Conservation (phyloP, 768 basidiomycete species). For the Mycena pura region DNA sequence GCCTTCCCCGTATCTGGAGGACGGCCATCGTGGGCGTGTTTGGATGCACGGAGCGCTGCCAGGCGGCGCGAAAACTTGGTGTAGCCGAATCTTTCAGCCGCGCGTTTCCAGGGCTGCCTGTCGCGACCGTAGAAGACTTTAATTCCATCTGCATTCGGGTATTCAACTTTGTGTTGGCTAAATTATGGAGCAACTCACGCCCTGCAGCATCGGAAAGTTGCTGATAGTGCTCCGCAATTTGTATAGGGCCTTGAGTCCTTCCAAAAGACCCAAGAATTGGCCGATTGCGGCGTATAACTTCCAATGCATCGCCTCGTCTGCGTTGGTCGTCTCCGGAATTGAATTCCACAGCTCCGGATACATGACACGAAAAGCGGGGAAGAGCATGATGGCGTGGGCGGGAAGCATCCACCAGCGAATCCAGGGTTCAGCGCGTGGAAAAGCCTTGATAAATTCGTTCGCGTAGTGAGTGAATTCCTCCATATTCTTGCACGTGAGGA, state of each 20-base stretch:
- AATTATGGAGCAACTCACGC: too few species aligned
- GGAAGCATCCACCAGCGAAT: background rate
- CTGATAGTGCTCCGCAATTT: background rate
- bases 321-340: conserved; percentile 36
- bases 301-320: conserved; percentile 39
- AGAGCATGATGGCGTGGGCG: background rate
- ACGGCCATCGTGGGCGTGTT: background rate
- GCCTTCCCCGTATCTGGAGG: background rate
- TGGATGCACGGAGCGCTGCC: background rate
- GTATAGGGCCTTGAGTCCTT: background rate
- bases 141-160: background rate
- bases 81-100: background rate
- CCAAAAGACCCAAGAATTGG: background rate
- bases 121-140: background rate
- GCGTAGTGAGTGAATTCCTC: background rate
- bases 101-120: background rate
- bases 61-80: background rate
- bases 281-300: conserved; percentile 33
- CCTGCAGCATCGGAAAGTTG: background rate
- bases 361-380: background rate
- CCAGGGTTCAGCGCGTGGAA: background rate
- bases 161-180: too few species aligned
- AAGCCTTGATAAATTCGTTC: background rate
- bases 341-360: conserved; percentile 21
- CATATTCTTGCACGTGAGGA: background rate